Conservation (phyloP, 257 asterid species). For the Petunia axillaris region DNA sequence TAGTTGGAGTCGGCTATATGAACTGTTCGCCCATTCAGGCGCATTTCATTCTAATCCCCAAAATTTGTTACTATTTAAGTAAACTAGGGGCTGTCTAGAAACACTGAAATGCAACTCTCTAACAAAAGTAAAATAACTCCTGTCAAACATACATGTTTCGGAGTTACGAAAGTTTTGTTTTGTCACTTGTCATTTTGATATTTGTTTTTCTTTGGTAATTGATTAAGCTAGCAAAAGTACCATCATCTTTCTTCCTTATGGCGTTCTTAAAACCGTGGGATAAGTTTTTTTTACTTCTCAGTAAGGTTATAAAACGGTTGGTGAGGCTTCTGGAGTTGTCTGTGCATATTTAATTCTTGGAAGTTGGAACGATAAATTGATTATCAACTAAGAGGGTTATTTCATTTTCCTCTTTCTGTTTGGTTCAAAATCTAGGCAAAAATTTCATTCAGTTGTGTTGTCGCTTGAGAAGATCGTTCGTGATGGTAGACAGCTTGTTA, state of each 20-base stretch:
- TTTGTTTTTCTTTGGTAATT: background rate
- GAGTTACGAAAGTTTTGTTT: too few relatives aligned
- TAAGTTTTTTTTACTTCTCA: background rate
- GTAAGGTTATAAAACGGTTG: background rate
- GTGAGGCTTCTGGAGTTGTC: background rate
- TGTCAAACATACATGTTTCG: too few relatives aligned
- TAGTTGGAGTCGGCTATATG: too few relatives aligned
- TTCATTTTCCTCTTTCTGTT: background rate
- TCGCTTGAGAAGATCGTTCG: conserved; percentile 65
- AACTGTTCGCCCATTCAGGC: too few relatives aligned
- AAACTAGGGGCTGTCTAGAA: too few relatives aligned
- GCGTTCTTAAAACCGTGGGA: background rate
- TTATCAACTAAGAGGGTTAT: background rate
- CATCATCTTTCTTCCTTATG: background rate
- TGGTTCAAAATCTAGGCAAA: conserved; percentile 54
- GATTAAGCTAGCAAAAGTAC: background rate
- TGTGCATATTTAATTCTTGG: background rate
- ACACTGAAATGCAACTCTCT: too few relatives aligned
- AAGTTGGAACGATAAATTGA: background rate
- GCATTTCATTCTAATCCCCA: too few relatives aligned
- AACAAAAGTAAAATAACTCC: too few relatives aligned
- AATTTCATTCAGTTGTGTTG: conserved; percentile 48
- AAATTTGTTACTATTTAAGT: too few relatives aligned
- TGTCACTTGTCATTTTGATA: too few relatives aligned
- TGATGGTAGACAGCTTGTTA: conserved; percentile 61